These are phyloP conservation scores for Sporisorium exsertum DNA, from an alignment of 1,284 basidiomycete species.

Conservation along the genomic window DNA sequence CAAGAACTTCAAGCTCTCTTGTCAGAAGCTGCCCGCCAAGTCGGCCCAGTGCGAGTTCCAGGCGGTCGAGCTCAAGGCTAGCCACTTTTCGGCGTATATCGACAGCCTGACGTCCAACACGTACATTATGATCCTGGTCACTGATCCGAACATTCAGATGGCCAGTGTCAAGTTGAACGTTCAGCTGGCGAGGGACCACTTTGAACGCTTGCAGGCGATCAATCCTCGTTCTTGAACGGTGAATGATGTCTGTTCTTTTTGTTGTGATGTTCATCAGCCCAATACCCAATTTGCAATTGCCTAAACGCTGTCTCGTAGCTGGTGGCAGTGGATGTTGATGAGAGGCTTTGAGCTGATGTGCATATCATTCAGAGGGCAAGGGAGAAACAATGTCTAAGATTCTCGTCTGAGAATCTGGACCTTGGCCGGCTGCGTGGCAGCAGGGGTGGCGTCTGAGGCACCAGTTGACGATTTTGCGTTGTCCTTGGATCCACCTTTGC, in stretches of 20 bases:
- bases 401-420: conserved; percentile 40
- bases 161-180: conserved; percentile 86
- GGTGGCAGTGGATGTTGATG: background rate
- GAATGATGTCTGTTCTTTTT: background rate
- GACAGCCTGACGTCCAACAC: conserved; percentile 95
- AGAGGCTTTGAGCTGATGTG: background rate
- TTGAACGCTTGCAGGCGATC: conserved; percentile 72
- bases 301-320: background rate
- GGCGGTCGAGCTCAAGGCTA: conserved; percentile 67
- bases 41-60: conserved; percentile 56
- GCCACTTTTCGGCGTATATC: conserved; percentile 84
- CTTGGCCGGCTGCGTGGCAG: conserved; percentile 12
- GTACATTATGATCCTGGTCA: conserved; percentile 88
- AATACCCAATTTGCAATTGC: conserved; percentile 7
- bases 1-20: conserved; percentile 92
- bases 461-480: background rate
- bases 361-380: background rate
- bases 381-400: background rate
- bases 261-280: background rate
- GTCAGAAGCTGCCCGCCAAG: conserved; percentile 68
- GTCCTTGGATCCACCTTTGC: conserved; percentile 8
- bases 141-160: conserved; percentile 86
- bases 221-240: conserved; percentile 26
- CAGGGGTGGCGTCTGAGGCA: background rate
- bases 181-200: conserved; percentile 81